A percentile compares a stretch with the other conserved stretches of the same genome.
Evolutionary conservation across 2,329 filamentous ascomycete genomes (phyloP).

Genomic region (Trichoderma sp.): DNA sequence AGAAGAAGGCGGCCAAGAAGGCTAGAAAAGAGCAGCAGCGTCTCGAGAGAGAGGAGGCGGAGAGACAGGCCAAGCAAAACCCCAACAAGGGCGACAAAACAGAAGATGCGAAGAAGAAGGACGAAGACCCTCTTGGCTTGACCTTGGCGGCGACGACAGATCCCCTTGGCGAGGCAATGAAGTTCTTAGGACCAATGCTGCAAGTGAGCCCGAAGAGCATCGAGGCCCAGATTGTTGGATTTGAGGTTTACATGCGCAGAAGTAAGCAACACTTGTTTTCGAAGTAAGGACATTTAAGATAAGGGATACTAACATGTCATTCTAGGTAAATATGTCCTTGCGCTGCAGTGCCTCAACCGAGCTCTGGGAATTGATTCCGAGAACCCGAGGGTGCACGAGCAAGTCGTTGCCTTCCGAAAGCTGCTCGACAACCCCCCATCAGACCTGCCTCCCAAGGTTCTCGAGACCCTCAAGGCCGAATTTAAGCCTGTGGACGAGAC

Average conservation of each 20-base stretch:
- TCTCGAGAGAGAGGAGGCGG: constrained; percentile 73
- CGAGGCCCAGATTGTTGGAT: constrained; percentile 79
- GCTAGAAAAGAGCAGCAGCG: constrained; percentile 70
- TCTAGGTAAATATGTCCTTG: constrained; percentile 80
- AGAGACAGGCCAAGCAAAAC: constrained; percentile 75
- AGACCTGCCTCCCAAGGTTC: constrained; percentile 60
- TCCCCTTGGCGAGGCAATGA: constrained; percentile 81
- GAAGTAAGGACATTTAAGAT: background rate
- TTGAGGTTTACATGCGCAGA: constrained; percentile 83
- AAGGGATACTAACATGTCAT: constrained; percentile 1
- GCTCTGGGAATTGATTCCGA: constrained; percentile 66
- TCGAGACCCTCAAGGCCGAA: constrained; percentile 66
- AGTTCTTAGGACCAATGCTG: constrained; percentile 78
- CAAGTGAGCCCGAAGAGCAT: constrained; percentile 79
- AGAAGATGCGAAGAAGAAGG: constrained; percentile 76
- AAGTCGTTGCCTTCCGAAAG: constrained; percentile 67
- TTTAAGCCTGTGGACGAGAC: constrained; percentile 61
- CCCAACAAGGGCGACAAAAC: constrained; percentile 72
- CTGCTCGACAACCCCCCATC: constrained; percentile 57
- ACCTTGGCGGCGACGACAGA: constrained; percentile 78
- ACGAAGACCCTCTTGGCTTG: constrained; percentile 80
- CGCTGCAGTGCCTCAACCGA: constrained; percentile 79
- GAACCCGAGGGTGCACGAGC: constrained; percentile 72
- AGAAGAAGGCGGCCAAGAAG: constrained; percentile 87
- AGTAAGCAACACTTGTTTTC: constrained; percentile 55